These are phyloP conservation scores for Aspergillus haitiensis DNA, from an alignment of 495 filamentous ascomycete genomes.

Conservation along the genomic window DNA sequence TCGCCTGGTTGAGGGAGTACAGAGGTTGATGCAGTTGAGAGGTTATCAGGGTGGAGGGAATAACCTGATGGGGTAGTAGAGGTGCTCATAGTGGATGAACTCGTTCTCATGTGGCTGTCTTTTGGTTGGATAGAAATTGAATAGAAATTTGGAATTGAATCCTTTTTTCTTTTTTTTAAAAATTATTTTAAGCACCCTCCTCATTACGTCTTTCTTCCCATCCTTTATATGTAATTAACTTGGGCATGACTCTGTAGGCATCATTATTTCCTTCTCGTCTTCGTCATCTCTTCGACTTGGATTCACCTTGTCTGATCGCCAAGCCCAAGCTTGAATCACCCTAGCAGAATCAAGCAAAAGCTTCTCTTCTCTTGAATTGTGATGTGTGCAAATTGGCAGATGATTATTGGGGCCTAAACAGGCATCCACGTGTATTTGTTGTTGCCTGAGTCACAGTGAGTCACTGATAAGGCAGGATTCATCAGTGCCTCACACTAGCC, in stretches of 20 bases:
- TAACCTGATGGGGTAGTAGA: constrained; percentile 7
- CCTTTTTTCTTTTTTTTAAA: background rate
- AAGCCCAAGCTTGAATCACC: background rate
- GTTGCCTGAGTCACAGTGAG: constrained; percentile 4
- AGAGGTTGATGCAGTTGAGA: background rate
- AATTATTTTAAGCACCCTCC: background rate
- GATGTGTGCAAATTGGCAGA: no score
- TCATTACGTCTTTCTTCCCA: no score
- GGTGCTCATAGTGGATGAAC: constrained; percentile 3
- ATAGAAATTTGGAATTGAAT: background rate
- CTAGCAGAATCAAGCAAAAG: background rate
- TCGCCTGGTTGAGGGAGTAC: background rate
- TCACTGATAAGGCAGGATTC: background rate
- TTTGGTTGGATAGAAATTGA: background rate
- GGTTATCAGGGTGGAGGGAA: background rate
- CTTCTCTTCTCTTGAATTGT: background rate
- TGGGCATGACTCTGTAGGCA: background rate
- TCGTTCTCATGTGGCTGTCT: background rate
- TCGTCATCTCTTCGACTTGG: background rate
- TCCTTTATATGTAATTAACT: no score
- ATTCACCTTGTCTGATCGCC: background rate
- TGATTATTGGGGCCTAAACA: background rate
- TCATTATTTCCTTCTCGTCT: background rate
- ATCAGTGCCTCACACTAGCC: background rate
- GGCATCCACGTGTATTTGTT: background rate